phyloP scores from a whole-genome alignment of 1,139 yeast genomes.

The Debaryomycetaceae sp. region DNA sequence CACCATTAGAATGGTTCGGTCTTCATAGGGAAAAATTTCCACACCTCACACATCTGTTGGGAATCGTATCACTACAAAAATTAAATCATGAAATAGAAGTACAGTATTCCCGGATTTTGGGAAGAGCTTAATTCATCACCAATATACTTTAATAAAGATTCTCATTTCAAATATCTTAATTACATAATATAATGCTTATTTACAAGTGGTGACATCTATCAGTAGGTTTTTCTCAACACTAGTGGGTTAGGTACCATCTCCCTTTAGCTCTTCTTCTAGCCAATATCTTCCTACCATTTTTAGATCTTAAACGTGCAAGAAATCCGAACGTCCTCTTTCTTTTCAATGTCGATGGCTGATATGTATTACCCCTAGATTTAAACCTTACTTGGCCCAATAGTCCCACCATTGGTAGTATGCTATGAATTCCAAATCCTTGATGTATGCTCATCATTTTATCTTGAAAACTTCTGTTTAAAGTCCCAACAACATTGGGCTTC shows the following conservation, averaged over 20 bases:
- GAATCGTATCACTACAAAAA: slow-evolving; percentile 70
- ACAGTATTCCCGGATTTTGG: slow-evolving; percentile 47
- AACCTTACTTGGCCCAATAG: slow-evolving; percentile 58
- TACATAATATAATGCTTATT: slow-evolving; percentile 2
- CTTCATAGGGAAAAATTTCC: slow-evolving; percentile 84
- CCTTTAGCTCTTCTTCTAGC: slow-evolving; percentile 83
- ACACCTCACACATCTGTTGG: slow-evolving; percentile 75
- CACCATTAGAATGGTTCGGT: slow-evolving; percentile 98
- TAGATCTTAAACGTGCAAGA: slow-evolving; percentile 79
- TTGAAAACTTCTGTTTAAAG: background rate
- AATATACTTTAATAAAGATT: background rate
- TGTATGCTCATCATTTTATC: background rate
- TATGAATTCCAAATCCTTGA: background rate
- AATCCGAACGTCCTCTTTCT: slow-evolving; percentile 91
- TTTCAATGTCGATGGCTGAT: slow-evolving; percentile 88
- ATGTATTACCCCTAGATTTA: slow-evolving; percentile 90
- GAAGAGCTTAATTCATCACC: slow-evolving; percentile 29
- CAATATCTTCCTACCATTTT: slow-evolving; percentile 75
- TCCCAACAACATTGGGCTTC: background rate
- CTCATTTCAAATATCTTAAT: background rate
- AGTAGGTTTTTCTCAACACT: slow-evolving; percentile 9
- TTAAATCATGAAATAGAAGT: slow-evolving; percentile 60
- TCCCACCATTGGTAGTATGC: background rate
- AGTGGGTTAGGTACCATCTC: slow-evolving; percentile 90
- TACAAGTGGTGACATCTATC: slow-evolving; percentile 5